Percentiles rank a stretch among this genome's conserved stretches.
These are phyloP conservation scores for Phytophthora parvispora DNA, from an alignment of 352 stramenopile genomes.

Conservation along the genomic window DNA sequence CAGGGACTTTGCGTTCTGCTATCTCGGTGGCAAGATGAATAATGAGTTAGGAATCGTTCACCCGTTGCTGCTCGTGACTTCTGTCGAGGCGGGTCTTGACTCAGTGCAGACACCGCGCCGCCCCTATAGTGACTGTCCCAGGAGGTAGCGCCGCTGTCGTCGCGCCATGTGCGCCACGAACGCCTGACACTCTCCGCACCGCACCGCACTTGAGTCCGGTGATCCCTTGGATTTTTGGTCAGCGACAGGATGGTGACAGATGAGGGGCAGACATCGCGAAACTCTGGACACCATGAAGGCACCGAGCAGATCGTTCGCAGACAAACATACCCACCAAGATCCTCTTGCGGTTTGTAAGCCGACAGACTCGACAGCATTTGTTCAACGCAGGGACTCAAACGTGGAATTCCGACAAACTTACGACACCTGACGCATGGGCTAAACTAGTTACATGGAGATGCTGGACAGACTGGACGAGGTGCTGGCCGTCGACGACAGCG, in stretches of 20 bases:
- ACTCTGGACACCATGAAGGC: not conserved
- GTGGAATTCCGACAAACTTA: too few species aligned
- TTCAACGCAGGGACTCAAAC: too few species aligned
- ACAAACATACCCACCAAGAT: not conserved
- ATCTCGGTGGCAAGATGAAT: constrained; percentile 10
- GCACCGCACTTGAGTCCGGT: constrained; percentile 21
- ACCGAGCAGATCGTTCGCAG: not conserved
- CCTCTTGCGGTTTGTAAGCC: not conserved
- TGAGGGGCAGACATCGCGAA: too few species aligned
- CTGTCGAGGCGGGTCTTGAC: constrained; percentile 2
- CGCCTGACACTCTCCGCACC: constrained; percentile 35
- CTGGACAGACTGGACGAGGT: constrained; percentile 5
- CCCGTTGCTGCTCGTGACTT: not conserved
- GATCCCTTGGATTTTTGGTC: constrained; percentile 22
- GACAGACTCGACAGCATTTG: not conserved
- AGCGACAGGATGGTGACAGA: constrained; percentile 3
- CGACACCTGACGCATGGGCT: not conserved
- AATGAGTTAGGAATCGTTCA: constrained; percentile 10
- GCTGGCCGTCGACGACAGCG: constrained; percentile 7
- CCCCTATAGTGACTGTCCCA: constrained; percentile 10
- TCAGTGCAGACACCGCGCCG: constrained; percentile 1
- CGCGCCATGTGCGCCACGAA: constrained; percentile 18
- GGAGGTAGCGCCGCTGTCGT: not conserved
- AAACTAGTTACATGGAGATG: constrained; percentile 7
- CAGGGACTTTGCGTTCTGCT: not conserved